Evolutionary conservation across 495 filamentous ascomycete species (phyloP), one percentile per base, ranked within the genome.

Genomic region (Staphylotrichum longicolle): DNA sequence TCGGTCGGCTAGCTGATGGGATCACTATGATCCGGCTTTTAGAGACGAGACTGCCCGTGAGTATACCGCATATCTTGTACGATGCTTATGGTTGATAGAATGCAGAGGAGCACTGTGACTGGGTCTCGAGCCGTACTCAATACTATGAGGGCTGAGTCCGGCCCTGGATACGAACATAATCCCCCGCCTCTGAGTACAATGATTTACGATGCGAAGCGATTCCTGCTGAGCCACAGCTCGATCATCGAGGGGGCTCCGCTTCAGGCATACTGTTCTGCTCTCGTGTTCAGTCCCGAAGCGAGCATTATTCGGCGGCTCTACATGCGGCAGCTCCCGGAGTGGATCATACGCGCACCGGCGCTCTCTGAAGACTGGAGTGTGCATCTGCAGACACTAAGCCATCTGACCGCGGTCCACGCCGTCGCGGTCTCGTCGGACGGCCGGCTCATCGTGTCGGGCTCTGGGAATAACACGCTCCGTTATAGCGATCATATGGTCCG

Each of bases 251-350:
- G 30, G 33, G 49, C 49, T 35, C 49, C 49, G n/a, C 49, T 37
- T 37, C 49, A 52, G n/a, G 49, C 33, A 39, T 52, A 39, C 32
- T 35, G 34, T 20, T 35, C 49, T 49, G 47, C 47, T 32, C n/a
- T 49, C 3, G 47, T 49, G 27, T 49, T 49, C 27, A 49, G 47
- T 12, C 30, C 47, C 47, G 9, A 49, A 49, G 47, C 47, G 47
- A 49, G 47, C 30, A 49, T 49, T 49, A 49, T 49, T 49, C 47
- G 47, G 47, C 47, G 47, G 47, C 47, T 49, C 30, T 49, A 49
- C 47, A 32, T 49, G 47, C 27, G n/a, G n/a, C 30, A 49, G 20
- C 47, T 49, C n/a, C 47, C 47, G 27, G n/a, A 49, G 47, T 49
- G 47, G 47, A 49, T 49, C 30, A 27, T 49, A 33, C 47, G 47